phyloP scores from a whole-genome alignment of 1,284 basidiomycete genomes.

The Sparassis latifolia region DNA sequence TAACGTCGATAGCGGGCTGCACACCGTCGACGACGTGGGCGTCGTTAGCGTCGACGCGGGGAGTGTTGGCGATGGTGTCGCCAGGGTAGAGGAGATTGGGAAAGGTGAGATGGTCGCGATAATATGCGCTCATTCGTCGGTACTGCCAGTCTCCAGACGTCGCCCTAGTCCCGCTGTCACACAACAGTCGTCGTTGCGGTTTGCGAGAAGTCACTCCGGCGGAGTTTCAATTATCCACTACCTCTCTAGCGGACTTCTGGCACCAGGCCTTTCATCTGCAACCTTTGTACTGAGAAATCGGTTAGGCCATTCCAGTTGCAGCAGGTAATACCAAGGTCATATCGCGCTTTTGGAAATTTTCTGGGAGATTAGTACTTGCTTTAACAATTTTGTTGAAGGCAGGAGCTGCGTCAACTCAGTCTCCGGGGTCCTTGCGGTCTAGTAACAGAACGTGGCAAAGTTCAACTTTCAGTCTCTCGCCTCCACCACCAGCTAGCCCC shows the following conservation, averaged over 20 bases:
- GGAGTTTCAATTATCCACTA: not conserved
- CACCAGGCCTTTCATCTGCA: not conserved
- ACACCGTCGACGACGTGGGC: not conserved
- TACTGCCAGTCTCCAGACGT: constrained; percentile 10
- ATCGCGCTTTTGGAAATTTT: too few relatives aligned
- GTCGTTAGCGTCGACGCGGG: too few relatives aligned
- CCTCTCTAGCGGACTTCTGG: not conserved
- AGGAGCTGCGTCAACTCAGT: too few relatives aligned
- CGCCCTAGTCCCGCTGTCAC: constrained; percentile 1
- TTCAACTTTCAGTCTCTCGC: too few relatives aligned
- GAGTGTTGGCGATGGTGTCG: not conserved
- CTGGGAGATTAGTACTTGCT: too few relatives aligned
- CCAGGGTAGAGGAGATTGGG: constrained; percentile 8
- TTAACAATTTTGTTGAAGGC: too few relatives aligned
- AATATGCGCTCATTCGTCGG: constrained; percentile 13
- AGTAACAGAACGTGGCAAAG: too few relatives aligned
- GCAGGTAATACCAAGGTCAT: too few relatives aligned
- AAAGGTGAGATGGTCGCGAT: constrained; percentile 15
- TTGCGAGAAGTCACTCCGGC: not conserved
- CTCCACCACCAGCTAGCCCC: too few relatives aligned
- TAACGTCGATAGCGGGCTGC: not conserved
- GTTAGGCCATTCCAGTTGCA: too few relatives aligned
- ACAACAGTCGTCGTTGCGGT: not conserved
- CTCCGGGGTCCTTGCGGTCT: too few relatives aligned
- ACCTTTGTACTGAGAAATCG: too few relatives aligned